Evolutionary conservation across 2,329 filamentous ascomycete genomes (phyloP).

Genomic region (Alternaria gansuensis): DNA sequence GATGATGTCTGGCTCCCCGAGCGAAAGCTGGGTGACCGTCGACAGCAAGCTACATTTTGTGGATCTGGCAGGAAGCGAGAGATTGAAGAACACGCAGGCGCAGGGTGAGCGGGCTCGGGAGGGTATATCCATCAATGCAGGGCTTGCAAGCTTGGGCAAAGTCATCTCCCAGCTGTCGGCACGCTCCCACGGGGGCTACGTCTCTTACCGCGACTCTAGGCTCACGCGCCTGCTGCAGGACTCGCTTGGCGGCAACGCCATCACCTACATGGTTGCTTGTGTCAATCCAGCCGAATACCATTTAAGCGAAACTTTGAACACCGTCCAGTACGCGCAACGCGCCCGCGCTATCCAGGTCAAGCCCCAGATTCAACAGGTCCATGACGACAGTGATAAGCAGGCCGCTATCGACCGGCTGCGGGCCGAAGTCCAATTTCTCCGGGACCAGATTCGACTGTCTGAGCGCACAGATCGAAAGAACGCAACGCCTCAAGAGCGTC

Average conservation of each 20-base stretch:
- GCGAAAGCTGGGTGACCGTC: constrained; percentile 76
- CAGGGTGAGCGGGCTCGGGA: constrained; percentile 94
- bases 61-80: constrained; percentile 94
- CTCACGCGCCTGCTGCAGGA: constrained; percentile 94
- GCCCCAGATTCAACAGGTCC: constrained; percentile 88
- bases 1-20: constrained; percentile 67
- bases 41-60: constrained; percentile 99
- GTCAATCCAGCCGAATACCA: constrained; percentile 97
- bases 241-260: constrained; percentile 93
- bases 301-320: constrained; percentile 96
- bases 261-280: constrained; percentile 99
- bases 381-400: constrained; percentile 92
- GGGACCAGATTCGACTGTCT: constrained; percentile 90
- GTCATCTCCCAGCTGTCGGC: constrained; percentile 98
- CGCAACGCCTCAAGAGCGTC: constrained; percentile 70
- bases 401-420: constrained; percentile 92
- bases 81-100: constrained; percentile 95
- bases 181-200: constrained; percentile 83
- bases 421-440: constrained; percentile 90
- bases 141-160: constrained; percentile 92
- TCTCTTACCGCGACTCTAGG: constrained; percentile 98
- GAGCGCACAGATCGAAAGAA: constrained; percentile 71
- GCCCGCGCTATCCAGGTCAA: constrained; percentile 97
- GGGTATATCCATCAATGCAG: constrained; percentile 97
- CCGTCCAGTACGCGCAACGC: constrained; percentile 92